These are phyloP conservation scores for Luvunga scandens DNA, from an alignment of 345 rosid genomes.

Conservation along the genomic window DNA sequence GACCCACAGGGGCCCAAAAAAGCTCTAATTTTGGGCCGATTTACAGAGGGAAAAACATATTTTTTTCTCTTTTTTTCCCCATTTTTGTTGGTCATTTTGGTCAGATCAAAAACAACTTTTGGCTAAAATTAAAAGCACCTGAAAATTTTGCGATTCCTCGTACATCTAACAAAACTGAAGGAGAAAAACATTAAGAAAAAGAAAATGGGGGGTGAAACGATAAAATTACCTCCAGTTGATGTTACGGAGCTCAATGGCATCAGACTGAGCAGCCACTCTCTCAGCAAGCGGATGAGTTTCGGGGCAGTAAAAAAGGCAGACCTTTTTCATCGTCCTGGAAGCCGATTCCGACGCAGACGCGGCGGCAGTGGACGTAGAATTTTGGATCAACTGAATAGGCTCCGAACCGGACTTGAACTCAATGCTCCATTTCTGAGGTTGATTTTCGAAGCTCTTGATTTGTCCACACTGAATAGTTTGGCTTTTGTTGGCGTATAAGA, in stretches of 20 bases:
- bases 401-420: constrained; percentile 53
- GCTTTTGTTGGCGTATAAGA: background rate
- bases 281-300: constrained; percentile 83
- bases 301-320: constrained; percentile 69
- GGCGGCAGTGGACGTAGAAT: constrained; percentile 49
- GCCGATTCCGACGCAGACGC: constrained; percentile 43
- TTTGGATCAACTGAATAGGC: constrained; percentile 39
- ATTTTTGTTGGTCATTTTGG: background rate
- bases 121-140: background rate
- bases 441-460: constrained; percentile 54
- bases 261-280: constrained; percentile 67
- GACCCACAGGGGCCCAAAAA: background rate
- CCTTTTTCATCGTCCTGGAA: constrained; percentile 51
- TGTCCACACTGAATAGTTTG: constrained; percentile 31
- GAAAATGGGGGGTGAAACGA: background rate
- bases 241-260: constrained; percentile 77
- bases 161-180: background rate
- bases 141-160: background rate
- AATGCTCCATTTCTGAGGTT: constrained; percentile 41
- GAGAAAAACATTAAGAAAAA: background rate
- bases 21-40: background rate
- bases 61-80: too few species aligned
- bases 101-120: background rate
- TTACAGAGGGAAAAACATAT: background rate
- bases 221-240: constrained; percentile 74